Evolutionary conservation across 192 early-diverging fungal species (phyloP), one percentile per base, ranked within the genome.

Genomic region (Rhizophagus prolifer): DNA sequence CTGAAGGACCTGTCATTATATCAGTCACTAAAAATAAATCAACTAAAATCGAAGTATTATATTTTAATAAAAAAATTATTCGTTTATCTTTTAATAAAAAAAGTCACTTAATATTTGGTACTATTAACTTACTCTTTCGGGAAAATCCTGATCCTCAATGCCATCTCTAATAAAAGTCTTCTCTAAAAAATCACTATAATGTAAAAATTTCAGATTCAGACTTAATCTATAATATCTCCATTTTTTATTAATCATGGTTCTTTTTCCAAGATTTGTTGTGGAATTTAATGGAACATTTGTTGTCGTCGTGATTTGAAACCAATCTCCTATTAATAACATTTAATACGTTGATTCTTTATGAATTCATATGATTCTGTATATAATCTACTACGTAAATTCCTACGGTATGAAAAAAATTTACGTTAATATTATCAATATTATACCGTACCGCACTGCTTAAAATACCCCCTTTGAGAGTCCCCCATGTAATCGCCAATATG

Each of bases 351-450:
- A 50, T 88, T 80, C 76, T 92, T 93, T 26, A 93, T 83, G 44
- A 90, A 88, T 74, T 92, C 89, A 68, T 91, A 92, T 41, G 86
- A 90, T 74, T 89, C 82, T 67, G 90, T 90, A 74, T 92, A 89
- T 38, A 90, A 54, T n/a, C 82, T 79, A 34, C 87, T 83, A 19
- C 92, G 87, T 6, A 93, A 77, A 69, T 90, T 87, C 25, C 92
- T 92, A 68, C 36, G 36, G 5, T 38, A 38, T 6, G 6, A 65
- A 58, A 19, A 28, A 58, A 21, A n/a, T n/a, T n/a, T n/a, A n/a
- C n/a, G n/a, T n/a, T n/a, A n/a, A n/a, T n/a, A n/a, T n/a, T n/a
- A n/a, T n/a, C n/a, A n/a, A n/a, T n/a, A n/a, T n/a, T n/a, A n/a
- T n/a, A n/a, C n/a, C n/a, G n/a, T n/a, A n/a, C n/a, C n/a, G n/a